phyloP scores from a whole-genome alignment of 176 grass and related monocot genomes.

The Bothriochloa decipiens region DNA sequence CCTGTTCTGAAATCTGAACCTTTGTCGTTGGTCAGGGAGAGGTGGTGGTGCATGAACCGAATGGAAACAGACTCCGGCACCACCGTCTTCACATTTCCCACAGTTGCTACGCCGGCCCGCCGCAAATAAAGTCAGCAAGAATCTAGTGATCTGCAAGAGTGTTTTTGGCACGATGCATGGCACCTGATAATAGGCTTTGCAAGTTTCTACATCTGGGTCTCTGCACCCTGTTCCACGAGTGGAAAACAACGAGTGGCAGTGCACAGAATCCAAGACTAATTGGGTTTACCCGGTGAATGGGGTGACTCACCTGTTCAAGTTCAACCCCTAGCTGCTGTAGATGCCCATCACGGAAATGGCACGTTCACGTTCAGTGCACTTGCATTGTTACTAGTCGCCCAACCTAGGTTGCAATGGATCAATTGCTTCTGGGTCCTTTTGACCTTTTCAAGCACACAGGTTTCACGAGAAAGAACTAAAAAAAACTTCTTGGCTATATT shows the following conservation, averaged over 20 bases:
- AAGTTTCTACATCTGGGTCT: background rate
- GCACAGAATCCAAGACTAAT: background rate
- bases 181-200: background rate
- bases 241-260: background rate
- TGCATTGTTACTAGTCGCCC: background rate
- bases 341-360: background rate
- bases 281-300: background rate
- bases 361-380: background rate
- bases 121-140: background rate
- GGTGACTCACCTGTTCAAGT: background rate
- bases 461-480: too few species aligned
- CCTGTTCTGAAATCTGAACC: background rate
- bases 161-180: background rate
- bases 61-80: background rate
- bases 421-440: too few species aligned
- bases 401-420: too few species aligned
- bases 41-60: background rate
- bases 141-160: background rate
- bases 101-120: background rate
- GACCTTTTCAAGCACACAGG: too few species aligned
- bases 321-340: background rate
- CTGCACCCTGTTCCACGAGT: background rate
- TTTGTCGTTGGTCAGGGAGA: background rate
- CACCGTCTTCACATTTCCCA: slow-evolving; percentile 29
- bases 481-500: too few species aligned